phyloP scores from a whole-genome alignment of 2,329 filamentous ascomycete species.

The Fusarium transvaalense region DNA sequence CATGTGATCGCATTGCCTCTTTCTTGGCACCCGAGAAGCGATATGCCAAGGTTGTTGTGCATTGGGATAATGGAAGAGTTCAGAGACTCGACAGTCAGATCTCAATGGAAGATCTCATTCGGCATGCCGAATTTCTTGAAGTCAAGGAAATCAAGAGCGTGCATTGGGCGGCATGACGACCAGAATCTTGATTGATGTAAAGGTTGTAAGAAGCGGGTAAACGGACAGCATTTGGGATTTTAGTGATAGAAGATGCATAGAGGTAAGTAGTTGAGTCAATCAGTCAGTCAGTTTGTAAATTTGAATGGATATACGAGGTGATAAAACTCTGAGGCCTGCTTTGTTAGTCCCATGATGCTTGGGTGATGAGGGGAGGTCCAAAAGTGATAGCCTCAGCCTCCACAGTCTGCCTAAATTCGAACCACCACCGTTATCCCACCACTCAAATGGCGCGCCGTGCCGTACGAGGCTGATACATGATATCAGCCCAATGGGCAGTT shows the following conservation, averaged over 20 bases:
- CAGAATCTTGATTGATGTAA: not conserved
- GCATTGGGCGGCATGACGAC: constrained; percentile 33
- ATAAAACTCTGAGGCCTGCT: constrained; percentile 1
- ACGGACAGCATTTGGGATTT: not conserved
- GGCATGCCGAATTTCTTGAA: constrained; percentile 39
- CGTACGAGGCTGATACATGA: constrained; percentile 38
- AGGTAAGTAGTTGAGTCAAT: not conserved
- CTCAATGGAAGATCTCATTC: constrained; percentile 40
- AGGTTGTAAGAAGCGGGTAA: constrained; percentile 1
- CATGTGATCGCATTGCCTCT: constrained; percentile 35
- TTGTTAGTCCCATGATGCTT: constrained; percentile 24
- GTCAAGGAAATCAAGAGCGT: constrained; percentile 45
- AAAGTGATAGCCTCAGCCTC: constrained; percentile 37
- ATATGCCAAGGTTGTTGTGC: constrained; percentile 46
- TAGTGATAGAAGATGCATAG: not conserved
- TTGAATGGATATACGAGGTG: constrained; percentile 21
- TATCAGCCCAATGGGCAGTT: not conserved
- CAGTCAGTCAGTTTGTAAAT: not conserved
- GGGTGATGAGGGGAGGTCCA: constrained; percentile 20
- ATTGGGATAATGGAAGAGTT: constrained; percentile 45
- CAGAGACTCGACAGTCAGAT: constrained; percentile 44
- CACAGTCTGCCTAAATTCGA: constrained; percentile 42
- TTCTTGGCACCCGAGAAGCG: constrained; percentile 45
- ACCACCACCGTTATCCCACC: constrained; percentile 27
- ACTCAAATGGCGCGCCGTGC: constrained; percentile 24